Evolutionary conservation across 2,329 filamentous ascomycete species (phyloP), one percentile per base, ranked within the genome.

Genomic region (Colletotrichum musae): DNA sequence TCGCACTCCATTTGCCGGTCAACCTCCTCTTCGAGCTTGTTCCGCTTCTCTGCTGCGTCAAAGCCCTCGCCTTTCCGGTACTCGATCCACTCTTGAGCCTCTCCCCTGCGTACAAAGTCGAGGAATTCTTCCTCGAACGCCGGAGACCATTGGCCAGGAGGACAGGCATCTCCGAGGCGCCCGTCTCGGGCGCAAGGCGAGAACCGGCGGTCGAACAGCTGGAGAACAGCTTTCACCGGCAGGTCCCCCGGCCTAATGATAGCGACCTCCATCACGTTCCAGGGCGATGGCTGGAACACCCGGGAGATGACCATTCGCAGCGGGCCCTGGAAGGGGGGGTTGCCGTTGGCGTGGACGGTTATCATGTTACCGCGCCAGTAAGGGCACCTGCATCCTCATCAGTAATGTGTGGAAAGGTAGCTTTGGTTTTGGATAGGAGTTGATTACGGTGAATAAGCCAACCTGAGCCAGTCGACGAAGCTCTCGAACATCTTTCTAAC

Each of bases 281-380:
- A 68, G 43, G 47, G 26, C 10, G 60, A 56, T 6, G 64, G 51
- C 6, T 58, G 64, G 45, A 68, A 68, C 10, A 68, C 64, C 24
- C 53, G 64, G 16, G 52, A 56, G 43, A 68, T 47, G 24, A 68
- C 53, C 64, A 68, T 64, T 21, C 45, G 51, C 52, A 68, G 39
- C 45, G 43, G 62, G 21, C 52, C 47, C 16, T 64, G 52, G 39
- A 64, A 64, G 9, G 60, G 64, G 24, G 36, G 36, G 6, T 26
- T 21, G 52, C 60, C 59, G 26, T 48, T 28, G 28, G 59, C 60
- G 10, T 36, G 45, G 21, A 50, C 64, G 53, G 32, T 47, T 10
- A 68, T 32, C 45, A 68, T 39, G 60, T 68, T 68, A n/a, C 64
- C 64, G 10, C 64, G 43, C 45, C 56, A 68, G 59, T 68, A 68